Conservation (phyloP, 257 asterid species). For the Echites panduratus region DNA sequence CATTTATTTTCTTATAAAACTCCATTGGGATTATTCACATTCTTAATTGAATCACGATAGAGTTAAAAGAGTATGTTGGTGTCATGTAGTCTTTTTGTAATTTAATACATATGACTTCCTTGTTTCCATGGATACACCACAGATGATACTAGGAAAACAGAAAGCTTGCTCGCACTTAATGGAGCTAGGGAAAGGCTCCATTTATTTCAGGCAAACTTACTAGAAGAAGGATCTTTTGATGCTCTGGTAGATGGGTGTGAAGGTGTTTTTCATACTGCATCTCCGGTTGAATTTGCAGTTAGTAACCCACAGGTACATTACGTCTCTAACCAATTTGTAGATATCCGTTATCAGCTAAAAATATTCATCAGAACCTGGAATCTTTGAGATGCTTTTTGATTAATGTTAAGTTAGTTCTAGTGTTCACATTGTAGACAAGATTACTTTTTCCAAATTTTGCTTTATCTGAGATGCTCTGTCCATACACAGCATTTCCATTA, state of each 20-base stretch:
- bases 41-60: no score
- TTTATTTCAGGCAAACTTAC: constrained; percentile 40
- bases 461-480: neutral
- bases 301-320: constrained; percentile 36
- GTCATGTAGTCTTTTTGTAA: no score
- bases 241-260: constrained; percentile 48
- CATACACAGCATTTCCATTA: no score
- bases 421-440: no score
- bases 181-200: constrained; percentile 56
- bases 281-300: constrained; percentile 37
- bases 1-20: no score
- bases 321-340: no score
- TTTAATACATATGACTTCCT: neutral
- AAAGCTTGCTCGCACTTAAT: constrained; percentile 40
- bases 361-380: no score
- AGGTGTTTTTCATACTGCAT: constrained; percentile 58
- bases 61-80: no score
- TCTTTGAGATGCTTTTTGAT: no score
- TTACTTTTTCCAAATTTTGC: neutral
- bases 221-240: constrained; percentile 50
- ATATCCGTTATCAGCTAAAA: no score
- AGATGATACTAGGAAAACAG: constrained; percentile 46
- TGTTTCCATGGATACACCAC: constrained; percentile 2
- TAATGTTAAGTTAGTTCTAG: no score
- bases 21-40: no score